Evolutionary conservation across 75 land plant species (phyloP), one percentile per base, ranked within the genome.

Genomic region (Selaginella tamariscina): DNA sequence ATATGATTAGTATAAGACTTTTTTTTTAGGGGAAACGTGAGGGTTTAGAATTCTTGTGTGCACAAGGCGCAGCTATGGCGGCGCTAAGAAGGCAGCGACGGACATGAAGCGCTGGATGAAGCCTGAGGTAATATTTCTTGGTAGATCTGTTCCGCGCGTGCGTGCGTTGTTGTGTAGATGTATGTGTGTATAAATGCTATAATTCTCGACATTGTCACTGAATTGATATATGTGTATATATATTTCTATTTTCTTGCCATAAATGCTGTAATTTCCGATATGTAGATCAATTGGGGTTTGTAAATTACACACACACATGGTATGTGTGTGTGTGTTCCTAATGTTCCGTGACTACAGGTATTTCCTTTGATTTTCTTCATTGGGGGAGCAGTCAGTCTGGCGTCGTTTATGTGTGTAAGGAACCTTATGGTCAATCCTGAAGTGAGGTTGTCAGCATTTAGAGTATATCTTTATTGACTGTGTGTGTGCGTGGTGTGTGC

Each of bases 321-420:
- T 76, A 70, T 78, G 87, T 23, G 70, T 70, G 88, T 90, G 71
- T 88, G 96, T 91, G 84, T 49, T 33, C 18, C 1, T 2, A 18
- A 20, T 26, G 20, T 13, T 33, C 55, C 8, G 27, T 31, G 30
- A n/a, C 32, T 56, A 39, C 80, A 91, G 96, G 81, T 82, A 29
- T 85, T 81, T 56, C 96, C 93, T 1, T 32, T 91, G 20, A 55
- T 88, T 72, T 86, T 71, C 20, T 88, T 92, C 0, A 88, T 88
- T 74, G 81, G 81, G 0, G 65, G 78, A 32, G 96, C 87, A 0
- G 56, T 79, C 0, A 39, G 86, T 21, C 72, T 88, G 77, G 79
- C 82, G 54, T 32, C 79, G 55, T 88, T 91, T 60, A 77, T 76
- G 69, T 78, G 88, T 22, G 71, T 70, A 22, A 78, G 96, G 22